phyloP scores from a whole-genome alignment of 805 yeast genomes.

The Pichia insulana region DNA sequence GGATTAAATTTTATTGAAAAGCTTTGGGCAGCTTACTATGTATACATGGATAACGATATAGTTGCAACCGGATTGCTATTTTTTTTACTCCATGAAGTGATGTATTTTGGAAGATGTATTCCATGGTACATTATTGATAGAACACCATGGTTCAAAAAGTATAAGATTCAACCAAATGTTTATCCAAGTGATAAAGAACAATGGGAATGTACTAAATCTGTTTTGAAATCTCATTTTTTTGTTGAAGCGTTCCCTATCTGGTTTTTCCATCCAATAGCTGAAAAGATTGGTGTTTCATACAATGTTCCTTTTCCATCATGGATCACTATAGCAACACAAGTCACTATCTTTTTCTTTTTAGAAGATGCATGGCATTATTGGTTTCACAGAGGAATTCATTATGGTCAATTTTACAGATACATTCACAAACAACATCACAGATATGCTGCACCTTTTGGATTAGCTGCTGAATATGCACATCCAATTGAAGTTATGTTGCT shows the following conservation, averaged over 20 bases:
- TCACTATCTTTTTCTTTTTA: constrained; percentile 66
- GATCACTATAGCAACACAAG: constrained; percentile 52
- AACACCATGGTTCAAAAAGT: constrained; percentile 76
- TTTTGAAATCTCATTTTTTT: constrained; percentile 75
- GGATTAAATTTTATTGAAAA: constrained; percentile 43
- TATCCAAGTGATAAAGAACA: constrained; percentile 77
- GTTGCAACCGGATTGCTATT: constrained; percentile 87
- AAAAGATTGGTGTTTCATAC: constrained; percentile 65
- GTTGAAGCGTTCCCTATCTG: constrained; percentile 96
- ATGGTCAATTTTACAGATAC: constrained; percentile 80
- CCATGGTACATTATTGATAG: constrained; percentile 89
- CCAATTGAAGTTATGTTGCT: constrained; percentile 86
- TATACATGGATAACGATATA: constrained; percentile 76
- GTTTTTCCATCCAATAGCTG: constrained; percentile 93
- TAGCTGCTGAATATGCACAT: constrained; percentile 96
- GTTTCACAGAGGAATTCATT: constrained; percentile 86
- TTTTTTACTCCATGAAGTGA: constrained; percentile 73
- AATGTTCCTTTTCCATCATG: constrained; percentile 78
- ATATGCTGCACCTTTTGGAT: constrained; percentile 96
- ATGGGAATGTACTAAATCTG: constrained; percentile 85
- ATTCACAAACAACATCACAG: constrained; percentile 97
- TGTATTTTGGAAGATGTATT: constrained; percentile 85
- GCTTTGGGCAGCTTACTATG: constrained; percentile 85
- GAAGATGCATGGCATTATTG: constrained; percentile 98
- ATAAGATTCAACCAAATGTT: constrained; percentile 83